A percentile compares a stretch with the other conserved stretches of the same genome.
phyloP scores from a whole-genome alignment of 495 filamentous ascomycete species.

The Articulospora tetracladia region DNA sequence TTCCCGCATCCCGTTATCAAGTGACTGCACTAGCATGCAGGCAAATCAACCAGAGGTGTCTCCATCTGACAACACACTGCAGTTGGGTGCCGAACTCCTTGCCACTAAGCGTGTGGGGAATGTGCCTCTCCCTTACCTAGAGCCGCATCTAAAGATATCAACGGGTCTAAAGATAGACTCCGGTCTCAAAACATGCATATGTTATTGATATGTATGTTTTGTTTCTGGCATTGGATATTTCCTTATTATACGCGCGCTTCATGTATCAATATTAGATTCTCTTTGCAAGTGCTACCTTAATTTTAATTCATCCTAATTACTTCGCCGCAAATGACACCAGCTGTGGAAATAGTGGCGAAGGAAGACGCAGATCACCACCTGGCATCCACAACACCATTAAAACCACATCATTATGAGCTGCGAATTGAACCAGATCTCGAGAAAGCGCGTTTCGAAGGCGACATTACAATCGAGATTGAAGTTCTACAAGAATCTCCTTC shows the following conservation, averaged over 20 bases:
- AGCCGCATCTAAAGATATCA: background rate
- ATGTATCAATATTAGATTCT: background rate
- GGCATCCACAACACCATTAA: background rate
- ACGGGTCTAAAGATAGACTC: background rate
- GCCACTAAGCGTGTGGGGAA: background rate
- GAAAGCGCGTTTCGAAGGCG: background rate
- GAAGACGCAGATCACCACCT: background rate
- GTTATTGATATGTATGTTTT: background rate
- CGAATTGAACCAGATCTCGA: slow-evolving; percentile 1
- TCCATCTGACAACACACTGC: background rate
- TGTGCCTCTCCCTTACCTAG: background rate
- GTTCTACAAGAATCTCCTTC: background rate
- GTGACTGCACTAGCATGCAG: background rate
- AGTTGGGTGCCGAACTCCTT: background rate
- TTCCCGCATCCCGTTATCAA: background rate
- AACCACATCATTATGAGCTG: slow-evolving; percentile 1
- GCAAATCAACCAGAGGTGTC: background rate
- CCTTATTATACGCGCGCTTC: too few species aligned
- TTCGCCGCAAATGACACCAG: too few species aligned
- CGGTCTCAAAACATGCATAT: background rate
- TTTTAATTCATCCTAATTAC: background rate
- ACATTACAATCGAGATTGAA: background rate
- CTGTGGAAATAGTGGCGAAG: background rate
- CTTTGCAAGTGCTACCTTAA: background rate
- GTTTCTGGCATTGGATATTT: too few species aligned